Conservation (phyloP, 169 alveolate genomes). For the Miamiensis avidus region DNA sequence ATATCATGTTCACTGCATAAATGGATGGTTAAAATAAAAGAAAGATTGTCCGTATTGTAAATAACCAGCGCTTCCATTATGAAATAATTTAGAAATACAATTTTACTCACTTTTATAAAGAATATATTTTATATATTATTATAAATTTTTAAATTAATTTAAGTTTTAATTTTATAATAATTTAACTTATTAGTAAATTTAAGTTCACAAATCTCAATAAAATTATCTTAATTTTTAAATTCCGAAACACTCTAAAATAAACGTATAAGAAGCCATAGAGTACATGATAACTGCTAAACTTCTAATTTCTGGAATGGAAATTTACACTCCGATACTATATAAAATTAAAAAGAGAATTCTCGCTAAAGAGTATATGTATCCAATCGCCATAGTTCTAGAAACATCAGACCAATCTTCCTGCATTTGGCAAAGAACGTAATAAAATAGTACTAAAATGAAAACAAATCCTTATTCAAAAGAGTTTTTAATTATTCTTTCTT, state of each 20-base stretch:
- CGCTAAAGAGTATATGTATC: neutral
- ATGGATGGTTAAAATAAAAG: neutral
- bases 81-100: too few relatives aligned
- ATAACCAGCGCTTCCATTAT: neutral
- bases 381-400: neutral
- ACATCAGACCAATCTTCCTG: neutral
- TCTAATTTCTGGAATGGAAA: neutral
- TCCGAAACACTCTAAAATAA: neutral
- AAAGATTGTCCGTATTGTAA: neutral
- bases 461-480: neutral
- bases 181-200: too few relatives aligned
- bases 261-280: neutral
- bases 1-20: neutral
- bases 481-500: neutral
- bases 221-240: too few relatives aligned
- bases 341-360: neutral
- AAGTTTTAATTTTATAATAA: too few relatives aligned
- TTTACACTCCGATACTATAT: neutral
- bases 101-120: too few relatives aligned
- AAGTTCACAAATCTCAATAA: too few relatives aligned
- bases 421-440: too few relatives aligned
- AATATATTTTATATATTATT: too few relatives aligned
- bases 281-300: neutral
- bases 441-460: neutral
- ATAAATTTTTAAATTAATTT: too few relatives aligned